Percentiles rank a stretch among this genome's conserved stretches.
phyloP scores from a whole-genome alignment of 176 grass and related monocot genomes.

The Carex scoparia region DNA sequence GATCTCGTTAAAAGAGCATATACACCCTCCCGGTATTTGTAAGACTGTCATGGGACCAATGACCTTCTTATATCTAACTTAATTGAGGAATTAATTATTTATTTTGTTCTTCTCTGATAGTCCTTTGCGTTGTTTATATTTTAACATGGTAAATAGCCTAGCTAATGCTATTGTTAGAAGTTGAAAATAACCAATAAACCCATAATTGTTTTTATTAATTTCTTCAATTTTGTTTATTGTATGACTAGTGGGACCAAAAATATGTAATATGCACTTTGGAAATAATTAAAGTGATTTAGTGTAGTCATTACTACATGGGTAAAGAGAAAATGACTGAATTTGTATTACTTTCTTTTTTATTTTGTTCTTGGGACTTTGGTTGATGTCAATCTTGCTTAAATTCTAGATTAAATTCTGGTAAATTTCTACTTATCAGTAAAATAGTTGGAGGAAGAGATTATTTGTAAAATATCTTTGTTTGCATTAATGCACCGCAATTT shows the following conservation, averaged over 20 bases:
- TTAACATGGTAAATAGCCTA: not conserved
- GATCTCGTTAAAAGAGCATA: constrained; percentile 33
- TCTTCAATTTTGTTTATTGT: not conserved
- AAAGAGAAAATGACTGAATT: too few species aligned
- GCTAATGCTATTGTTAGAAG: not conserved
- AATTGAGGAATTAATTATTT: not conserved
- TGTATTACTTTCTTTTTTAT: too few species aligned
- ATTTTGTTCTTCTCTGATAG: not conserved
- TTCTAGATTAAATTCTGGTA: not conserved
- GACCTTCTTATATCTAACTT: not conserved
- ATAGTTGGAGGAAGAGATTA: too few species aligned
- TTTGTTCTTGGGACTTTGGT: not conserved
- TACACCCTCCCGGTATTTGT: not conserved
- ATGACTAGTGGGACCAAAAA: not conserved
- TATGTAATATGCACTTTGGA: not conserved
- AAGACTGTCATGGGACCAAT: not conserved
- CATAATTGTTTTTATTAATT: not conserved
- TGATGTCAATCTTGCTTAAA: not conserved
- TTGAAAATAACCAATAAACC: not conserved
- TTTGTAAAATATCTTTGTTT: too few species aligned
- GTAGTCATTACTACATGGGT: not conserved
- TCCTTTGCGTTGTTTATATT: not conserved
- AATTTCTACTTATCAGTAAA: not conserved
- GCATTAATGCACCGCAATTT: too few species aligned
- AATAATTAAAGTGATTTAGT: not conserved